A percentile compares a stretch with the other conserved stretches of the same genome.
Evolutionary conservation across 2,329 filamentous ascomycete genomes (phyloP).

Genomic region (Colletotrichum australisinense): DNA sequence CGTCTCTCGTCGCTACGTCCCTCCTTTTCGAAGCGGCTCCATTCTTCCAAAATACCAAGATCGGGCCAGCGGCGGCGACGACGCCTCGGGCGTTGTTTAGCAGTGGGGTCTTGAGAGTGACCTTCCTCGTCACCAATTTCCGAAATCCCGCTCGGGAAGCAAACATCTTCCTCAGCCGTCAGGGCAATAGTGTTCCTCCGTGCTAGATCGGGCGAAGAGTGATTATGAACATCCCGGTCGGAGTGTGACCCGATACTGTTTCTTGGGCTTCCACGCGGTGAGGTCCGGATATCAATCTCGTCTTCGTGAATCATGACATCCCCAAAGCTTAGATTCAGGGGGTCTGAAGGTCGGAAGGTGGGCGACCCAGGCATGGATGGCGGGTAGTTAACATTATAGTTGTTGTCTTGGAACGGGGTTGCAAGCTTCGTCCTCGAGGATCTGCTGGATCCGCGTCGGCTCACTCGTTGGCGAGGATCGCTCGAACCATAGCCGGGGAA

Average conservation of each 20-base stretch:
- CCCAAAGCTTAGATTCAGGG: constrained; percentile 69
- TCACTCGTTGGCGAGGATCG: constrained; percentile 42
- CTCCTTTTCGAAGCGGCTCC: constrained; percentile 91
- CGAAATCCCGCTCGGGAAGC: constrained; percentile 86
- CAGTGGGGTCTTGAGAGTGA: constrained; percentile 53
- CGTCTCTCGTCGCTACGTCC: constrained; percentile 83
- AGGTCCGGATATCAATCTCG: constrained; percentile 52
- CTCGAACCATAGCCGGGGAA: constrained; percentile 35
- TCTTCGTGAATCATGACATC: constrained; percentile 79
- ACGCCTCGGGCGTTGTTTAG: constrained; percentile 44
- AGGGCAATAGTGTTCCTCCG: constrained; percentile 68
- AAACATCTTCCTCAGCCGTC: constrained; percentile 87
- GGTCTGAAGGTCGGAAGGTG: constrained; percentile 58
- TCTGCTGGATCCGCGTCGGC: constrained; percentile 60
- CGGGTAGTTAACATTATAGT: constrained; percentile 75
- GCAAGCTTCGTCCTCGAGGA: constrained; percentile 60
- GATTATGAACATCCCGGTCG: constrained; percentile 38
- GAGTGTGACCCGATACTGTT: constrained; percentile 47
- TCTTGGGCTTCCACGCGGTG: constrained; percentile 39
- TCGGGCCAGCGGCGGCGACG: constrained; percentile 87
- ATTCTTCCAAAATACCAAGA: constrained; percentile 84
- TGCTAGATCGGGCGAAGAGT: constrained; percentile 41
- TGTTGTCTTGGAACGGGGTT: constrained; percentile 51
- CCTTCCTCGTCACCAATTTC: constrained; percentile 84
- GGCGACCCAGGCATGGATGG: constrained; percentile 76